Evolutionary conservation across 495 filamentous ascomycete species (phyloP), one percentile per base, ranked within the genome.

Genomic region (Aspergillus nidulans): DNA sequence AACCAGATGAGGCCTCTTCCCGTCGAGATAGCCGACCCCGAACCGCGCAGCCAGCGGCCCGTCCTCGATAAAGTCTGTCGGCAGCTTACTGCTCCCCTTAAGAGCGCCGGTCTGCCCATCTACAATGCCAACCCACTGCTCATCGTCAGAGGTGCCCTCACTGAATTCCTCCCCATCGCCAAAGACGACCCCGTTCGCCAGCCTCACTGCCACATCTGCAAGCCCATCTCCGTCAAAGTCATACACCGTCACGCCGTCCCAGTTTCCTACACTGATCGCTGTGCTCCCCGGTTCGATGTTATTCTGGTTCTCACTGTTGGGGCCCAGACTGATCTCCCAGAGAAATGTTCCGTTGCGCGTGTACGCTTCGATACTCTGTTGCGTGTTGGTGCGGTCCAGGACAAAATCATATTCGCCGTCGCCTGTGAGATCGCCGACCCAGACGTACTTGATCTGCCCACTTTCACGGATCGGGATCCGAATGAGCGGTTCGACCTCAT

Each of bases 351-450:
- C 53, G 32, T 55, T 25, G 6, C 42, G 9, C 6, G 3, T 10
- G 25, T 28, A 28, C 9, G 26, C 26, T 9, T 28, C 26, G 26
- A 28, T 28, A 4, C 26, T 4, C 26, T 28, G 53, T 6, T 18
- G 43, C 10, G 19, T 19, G 10, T 49, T 21, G n/a, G 12, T 9
- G 9, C 53, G 53, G 20, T 55, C 53, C 6, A 55, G 18, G 8
- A 55, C 53, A 15, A 39, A 55, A 30, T 55, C 53, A 21, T 55
- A 55, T 18, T 55, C 53, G 10, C 53, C 53, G 24, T 55, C 53
- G 1, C 53, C 53, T 13, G 48, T 43, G 1, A 55, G 53, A 42
- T 55, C 53, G 1, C 53, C 53, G 6, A 55, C 53, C 53, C 53
- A 55, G 7, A 49, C 21, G 13, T 38, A 55, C 25, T 36, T 32